Evolutionary conservation across 306 rosid species (phyloP).

Genomic region (Vigna hirtella): DNA sequence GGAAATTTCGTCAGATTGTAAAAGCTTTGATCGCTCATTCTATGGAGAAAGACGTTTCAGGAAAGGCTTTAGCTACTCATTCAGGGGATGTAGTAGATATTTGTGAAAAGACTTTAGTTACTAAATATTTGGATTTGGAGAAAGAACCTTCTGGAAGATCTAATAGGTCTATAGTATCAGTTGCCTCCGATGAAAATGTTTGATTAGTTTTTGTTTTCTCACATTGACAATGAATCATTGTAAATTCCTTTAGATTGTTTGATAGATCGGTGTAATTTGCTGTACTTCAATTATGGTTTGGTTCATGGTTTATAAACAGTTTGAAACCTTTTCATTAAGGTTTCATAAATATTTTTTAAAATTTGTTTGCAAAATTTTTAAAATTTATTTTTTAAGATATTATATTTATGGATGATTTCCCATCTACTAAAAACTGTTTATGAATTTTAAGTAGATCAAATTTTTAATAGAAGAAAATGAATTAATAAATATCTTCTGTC

Average conservation of each 20-base stretch:
- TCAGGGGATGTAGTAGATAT: constrained; percentile 38
- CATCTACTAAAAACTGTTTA: too few relatives aligned
- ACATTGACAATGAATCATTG: constrained; percentile 40
- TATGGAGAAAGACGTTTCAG: constrained; percentile 41
- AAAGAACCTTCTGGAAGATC: constrained; percentile 46
- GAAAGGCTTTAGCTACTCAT: constrained; percentile 52
- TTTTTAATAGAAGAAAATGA: too few relatives aligned
- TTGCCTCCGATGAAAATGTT: constrained; percentile 58
- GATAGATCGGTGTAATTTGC: background rate
- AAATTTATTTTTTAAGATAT: too few relatives aligned
- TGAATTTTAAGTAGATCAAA: too few relatives aligned
- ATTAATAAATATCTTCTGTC: too few relatives aligned
- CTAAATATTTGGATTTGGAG: constrained; percentile 47
- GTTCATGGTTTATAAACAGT: too few relatives aligned
- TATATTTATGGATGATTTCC: too few relatives aligned
- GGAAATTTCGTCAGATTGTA: constrained; percentile 71
- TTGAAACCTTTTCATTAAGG: too few relatives aligned
- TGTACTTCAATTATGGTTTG: too few relatives aligned
- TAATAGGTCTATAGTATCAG: constrained; percentile 48
- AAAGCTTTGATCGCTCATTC: constrained; percentile 59
- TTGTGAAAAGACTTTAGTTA: constrained; percentile 57
- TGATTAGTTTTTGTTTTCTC: constrained; percentile 1
- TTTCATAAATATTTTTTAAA: too few relatives aligned
- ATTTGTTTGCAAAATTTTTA: too few relatives aligned
- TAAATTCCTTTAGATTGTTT: constrained; percentile 40